Base-by-base conservation (phyloP, 2,329 filamentous ascomycete species). In the Fusarium aywerte region DNA sequence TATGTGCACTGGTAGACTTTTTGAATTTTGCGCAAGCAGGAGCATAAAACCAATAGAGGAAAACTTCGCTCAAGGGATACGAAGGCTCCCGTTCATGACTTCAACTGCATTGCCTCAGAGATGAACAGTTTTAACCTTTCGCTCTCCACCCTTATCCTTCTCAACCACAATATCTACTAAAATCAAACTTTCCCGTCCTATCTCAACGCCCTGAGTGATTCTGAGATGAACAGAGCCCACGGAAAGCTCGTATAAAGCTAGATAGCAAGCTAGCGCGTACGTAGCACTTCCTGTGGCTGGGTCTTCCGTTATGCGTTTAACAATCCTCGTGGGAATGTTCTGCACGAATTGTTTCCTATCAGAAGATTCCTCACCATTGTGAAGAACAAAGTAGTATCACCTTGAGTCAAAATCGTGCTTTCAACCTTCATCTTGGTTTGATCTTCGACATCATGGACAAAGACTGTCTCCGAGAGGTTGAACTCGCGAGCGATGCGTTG, bases 151-250 rank as follows among this genome's bases (percentile, higher is more conserved):
- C 0, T 0, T 9, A 12, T 4, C 9, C 1, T 56, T 65, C 43
- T 76, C 70, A 15, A 75, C 40, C 7, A 55, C 61, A 3, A 83
- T 78, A 53, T 83, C 79, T 16, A 87, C 80, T 6, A 75, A 62
- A 31, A 87, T 86, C 9, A 81, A 76, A 67, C 84, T 87, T 73
- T 77, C 77, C 49, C 87, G 75, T 1, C 87, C 88, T 85, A 90
- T 90, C 76, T 91, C 88, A 3, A 90, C 86, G 0, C 88, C 89
- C 76, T 91, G 89, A 36, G 84, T 85, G 60, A 90, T 76, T 49
- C 81, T 79, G 62, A 85, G 87, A 45, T 73, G 77, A 27, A 73
- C 71, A 27, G 60, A 48, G 62, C 69, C 9, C 71, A 71, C 18
- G 69, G 74, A 12, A 58, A 74, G 25, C 58, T 65, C 64, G 23